Evolutionary conservation across 2,329 filamentous ascomycete genomes (phyloP), one percentile per base, ranked within the genome.

Genomic region (Claviceps maximensis): DNA sequence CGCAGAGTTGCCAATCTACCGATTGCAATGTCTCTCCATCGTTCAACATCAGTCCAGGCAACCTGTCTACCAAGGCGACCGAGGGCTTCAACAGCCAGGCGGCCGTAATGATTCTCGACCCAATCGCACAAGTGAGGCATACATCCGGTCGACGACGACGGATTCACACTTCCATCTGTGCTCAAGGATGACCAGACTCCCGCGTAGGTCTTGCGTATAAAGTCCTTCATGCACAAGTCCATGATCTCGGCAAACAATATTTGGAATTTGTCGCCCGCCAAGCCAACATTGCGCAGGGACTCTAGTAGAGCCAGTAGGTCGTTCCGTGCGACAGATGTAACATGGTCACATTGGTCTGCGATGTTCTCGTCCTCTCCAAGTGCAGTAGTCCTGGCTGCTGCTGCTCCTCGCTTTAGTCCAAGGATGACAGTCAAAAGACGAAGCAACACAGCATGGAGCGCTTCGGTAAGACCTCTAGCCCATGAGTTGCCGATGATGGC

Each of bases 201-300:
- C 54, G 80, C 73, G 61, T 82, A 88, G 7, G 77, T 78, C 49
- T 74, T 72, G 41, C 71, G 70, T 42, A 89, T 77, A 59, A 83
- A 85, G 13, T 76, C 71, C 45, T 75, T 74, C 73, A 89, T 81
- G 54, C 83, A 73, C 38, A 70, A 69, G 62, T 88, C 77, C 74
- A 89, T 83, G 27, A 85, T 75, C 64, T 85, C 81, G 17, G 84
- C 86, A 60, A 89, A 84, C 38, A 86, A 72, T 31, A 84, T 76
- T 61, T 89, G 83, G 50, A 86, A 86, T 49, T 71, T 74, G 60
- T 86, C 82, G 27, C 83, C 84, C 1, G 82, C 82, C 19, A 89
- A 69, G 0, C 86, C 86, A 23, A 88, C 79, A 47, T 77, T 74
- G 58, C 77, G 71, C 17, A 89, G 69, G 9, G 79, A 76, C 49